Conservation (phyloP, 2,329 filamentous ascomycete species). For the Phyllosticta capitalensis region DNA sequence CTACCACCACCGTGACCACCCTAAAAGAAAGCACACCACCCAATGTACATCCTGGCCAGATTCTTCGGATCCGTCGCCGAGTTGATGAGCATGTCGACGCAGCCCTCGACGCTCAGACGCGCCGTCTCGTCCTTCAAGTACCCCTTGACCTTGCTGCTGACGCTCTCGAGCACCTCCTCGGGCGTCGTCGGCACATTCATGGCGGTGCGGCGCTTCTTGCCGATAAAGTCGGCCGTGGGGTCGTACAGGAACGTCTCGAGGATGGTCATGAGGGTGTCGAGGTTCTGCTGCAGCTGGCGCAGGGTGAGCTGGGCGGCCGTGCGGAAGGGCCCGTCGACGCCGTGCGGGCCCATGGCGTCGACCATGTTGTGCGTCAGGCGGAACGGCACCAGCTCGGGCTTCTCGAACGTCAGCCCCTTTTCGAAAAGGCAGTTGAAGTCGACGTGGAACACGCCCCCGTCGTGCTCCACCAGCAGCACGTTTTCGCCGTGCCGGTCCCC, state of each 20-base stretch:
- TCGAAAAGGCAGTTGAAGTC: slow-evolving; percentile 99
- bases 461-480: slow-evolving; percentile 86
- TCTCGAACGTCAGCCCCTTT: slow-evolving; percentile 90
- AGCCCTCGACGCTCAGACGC: slow-evolving; percentile 86
- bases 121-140: slow-evolving; percentile 80
- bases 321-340: slow-evolving; percentile 84
- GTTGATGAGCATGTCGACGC: slow-evolving; percentile 90
- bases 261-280: slow-evolving; percentile 95
- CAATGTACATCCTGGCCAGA: slow-evolving; percentile 91
- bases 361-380: slow-evolving; percentile 98
- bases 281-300: slow-evolving; percentile 73
- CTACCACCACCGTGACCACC: no score
- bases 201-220: slow-evolving; percentile 48
- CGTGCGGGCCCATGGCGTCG: slow-evolving; percentile 90
- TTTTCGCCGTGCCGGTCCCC: slow-evolving; percentile 97
- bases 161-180: slow-evolving; percentile 77
- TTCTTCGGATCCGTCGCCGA: slow-evolving; percentile 74
- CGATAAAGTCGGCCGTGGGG: slow-evolving; percentile 85
- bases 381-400: slow-evolving; percentile 91
- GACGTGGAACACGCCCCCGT: slow-evolving; percentile 90
- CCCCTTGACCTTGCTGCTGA: slow-evolving; percentile 77
- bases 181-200: slow-evolving; percentile 55
- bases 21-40: slow-evolving; percentile 69
- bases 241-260: slow-evolving; percentile 96
- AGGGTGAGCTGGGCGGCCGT: slow-evolving; percentile 85